Base-by-base conservation (phyloP, 805 yeast genomes). In the Metahyphopichia silvanorum region DNA sequence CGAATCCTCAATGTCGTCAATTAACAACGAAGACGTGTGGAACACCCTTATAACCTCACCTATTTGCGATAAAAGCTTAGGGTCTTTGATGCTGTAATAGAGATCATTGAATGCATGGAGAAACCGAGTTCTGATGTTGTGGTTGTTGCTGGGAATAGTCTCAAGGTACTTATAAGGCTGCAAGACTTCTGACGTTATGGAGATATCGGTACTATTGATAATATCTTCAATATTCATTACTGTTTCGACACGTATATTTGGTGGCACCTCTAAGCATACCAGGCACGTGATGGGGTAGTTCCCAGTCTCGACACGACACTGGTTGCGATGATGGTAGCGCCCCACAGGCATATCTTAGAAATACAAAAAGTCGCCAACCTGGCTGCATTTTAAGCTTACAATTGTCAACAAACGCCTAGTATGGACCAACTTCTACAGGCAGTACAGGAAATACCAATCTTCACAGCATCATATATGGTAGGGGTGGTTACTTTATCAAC, bases 1-100 rank as follows among this genome's bases (percentile, higher is more conserved):
- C 25, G 59, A 66, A 53, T 89, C 98, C 51, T 89, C 98, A 17
- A 89, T 83, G 49, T 89, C 98, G 55, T 89, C 98, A 24, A 89
- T 76, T 8, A 61, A 47, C 17, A 63, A 49, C 4, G 63, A 57
- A 8, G 63, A 51, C 20, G 59, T 59, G 35, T 63, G 69, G 33
- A 63, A 57, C 4, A 55, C 55, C 6, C 58, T 51, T 14, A 63
- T 54, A 4, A 61, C 46, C 16, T 48, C 55, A 21, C 53, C 56
- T 17, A 63, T 56, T 17, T 40, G 47, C 6, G 33, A 38, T 15
- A 63, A 39, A 14, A 61, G 29, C 15, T 35, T 30, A 4, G 37
- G 34, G 31, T 55, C 42, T 6, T 44, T 42, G 27, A 63, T 60
- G 19, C 53, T 47, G 39, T 53, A 63, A 37, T 52, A 63, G 21